Evolutionary conservation across 1,284 basidiomycete species (phyloP).

Genomic region (Ganoderma leucocontextum): DNA sequence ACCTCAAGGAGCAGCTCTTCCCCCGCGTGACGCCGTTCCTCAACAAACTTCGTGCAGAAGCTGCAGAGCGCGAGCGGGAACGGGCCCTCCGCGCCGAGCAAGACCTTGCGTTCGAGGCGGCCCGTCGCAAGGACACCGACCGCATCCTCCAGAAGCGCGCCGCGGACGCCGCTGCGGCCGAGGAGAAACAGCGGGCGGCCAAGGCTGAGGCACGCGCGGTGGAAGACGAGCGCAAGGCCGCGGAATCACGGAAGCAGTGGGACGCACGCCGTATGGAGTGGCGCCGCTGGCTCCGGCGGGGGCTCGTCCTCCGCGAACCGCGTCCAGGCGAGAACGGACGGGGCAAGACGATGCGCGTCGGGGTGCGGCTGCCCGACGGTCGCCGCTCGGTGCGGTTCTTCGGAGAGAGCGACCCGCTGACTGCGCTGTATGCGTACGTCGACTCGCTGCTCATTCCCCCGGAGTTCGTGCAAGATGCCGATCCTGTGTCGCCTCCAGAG

Average conservation of each 20-base stretch:
- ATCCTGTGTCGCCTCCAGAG: constrained; percentile 53
- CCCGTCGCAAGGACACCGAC: constrained; percentile 75
- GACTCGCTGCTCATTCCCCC: constrained; percentile 61
- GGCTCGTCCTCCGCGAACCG: constrained; percentile 48
- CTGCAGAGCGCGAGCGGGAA: constrained; percentile 65
- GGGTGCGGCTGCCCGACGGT: constrained; percentile 74
- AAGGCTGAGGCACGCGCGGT: constrained; percentile 43
- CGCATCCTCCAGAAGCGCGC: constrained; percentile 62
- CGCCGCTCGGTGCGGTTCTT: constrained; percentile 68
- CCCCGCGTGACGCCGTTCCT: constrained; percentile 85
- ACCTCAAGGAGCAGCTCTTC: constrained; percentile 75
- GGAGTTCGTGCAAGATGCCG: constrained; percentile 46
- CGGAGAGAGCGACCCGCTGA: constrained; percentile 57
- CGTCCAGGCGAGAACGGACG: constrained; percentile 40
- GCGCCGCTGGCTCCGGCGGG: constrained; percentile 57
- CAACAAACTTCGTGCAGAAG: constrained; percentile 59
- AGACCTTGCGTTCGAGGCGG: constrained; percentile 79
- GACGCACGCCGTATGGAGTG: constrained; percentile 52
- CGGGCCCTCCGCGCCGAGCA: constrained; percentile 81
- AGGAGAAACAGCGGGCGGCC: constrained; percentile 40
- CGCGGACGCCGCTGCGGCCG: constrained; percentile 50
- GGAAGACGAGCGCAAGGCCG: constrained; percentile 42
- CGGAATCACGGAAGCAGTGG: constrained; percentile 43
- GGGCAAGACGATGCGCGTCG: constrained; percentile 59
- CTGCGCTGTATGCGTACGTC: constrained; percentile 74